phyloP scores from a whole-genome alignment of 257 asterid species.

The Echites panduratus region DNA sequence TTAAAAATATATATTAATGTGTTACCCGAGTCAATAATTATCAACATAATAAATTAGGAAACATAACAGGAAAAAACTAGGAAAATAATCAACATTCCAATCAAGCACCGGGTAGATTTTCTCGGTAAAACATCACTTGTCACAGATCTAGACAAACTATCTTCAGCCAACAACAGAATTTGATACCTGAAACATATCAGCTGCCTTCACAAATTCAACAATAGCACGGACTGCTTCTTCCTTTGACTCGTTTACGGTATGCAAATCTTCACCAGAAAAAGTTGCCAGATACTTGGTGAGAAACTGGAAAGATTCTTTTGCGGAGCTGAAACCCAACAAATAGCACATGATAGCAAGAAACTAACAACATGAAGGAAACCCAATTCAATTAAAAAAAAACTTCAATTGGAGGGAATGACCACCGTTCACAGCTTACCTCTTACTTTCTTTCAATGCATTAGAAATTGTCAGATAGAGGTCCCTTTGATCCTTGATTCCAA shows the following conservation, averaged over 20 bases:
- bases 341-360: background rate
- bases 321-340: slow-evolving; percentile 44
- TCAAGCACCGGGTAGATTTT: background rate
- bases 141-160: background rate
- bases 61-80: background rate
- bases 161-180: background rate
- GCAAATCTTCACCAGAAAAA: slow-evolving; percentile 65
- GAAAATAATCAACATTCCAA: background rate
- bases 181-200: slow-evolving; percentile 85
- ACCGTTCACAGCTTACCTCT: slow-evolving; percentile 45
- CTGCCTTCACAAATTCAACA: slow-evolving; percentile 75
- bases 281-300: slow-evolving; percentile 84
- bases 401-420: background rate
- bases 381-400: background rate
- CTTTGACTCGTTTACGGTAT: slow-evolving; percentile 64
- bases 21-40: background rate
- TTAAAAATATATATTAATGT: background rate
- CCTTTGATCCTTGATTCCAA: slow-evolving; percentile 74
- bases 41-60: background rate
- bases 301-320: slow-evolving; percentile 71
- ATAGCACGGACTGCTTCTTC: slow-evolving; percentile 75
- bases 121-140: background rate
- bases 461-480: slow-evolving; percentile 69
- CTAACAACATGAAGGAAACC: background rate
- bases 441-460: slow-evolving; percentile 58